Evolutionary conservation across 257 asterid species (phyloP).

Genomic region (Petunia secreta): DNA sequence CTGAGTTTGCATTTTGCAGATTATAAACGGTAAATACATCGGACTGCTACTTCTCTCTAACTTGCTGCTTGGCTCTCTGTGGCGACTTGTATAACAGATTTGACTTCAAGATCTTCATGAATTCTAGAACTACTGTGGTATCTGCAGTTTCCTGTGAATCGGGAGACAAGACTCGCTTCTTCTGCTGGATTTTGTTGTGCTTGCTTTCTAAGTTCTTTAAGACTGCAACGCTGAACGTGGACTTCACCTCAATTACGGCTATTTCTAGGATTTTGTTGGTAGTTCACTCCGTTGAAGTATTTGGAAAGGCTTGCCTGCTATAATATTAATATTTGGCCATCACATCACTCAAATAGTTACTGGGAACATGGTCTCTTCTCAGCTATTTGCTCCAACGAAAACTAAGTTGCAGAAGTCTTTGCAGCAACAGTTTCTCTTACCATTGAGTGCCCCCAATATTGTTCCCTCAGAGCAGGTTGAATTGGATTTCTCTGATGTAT

Average conservation of each 20-base stretch:
- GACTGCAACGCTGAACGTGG: conserved; percentile 32
- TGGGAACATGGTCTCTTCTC: conserved; percentile 37
- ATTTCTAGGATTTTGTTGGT: conserved; percentile 13
- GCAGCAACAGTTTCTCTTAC: conserved; percentile 22
- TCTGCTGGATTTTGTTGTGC: conserved; percentile 63
- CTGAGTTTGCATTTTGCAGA: not conserved
- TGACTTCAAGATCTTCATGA: conserved; percentile 31
- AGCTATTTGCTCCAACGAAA: conserved; percentile 24
- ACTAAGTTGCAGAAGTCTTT: conserved; percentile 31
- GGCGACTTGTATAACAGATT: conserved; percentile 8
- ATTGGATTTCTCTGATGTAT: conserved; percentile 42
- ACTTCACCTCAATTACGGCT: conserved; percentile 22
- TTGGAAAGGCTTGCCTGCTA: conserved; percentile 36
- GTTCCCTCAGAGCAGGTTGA: conserved; percentile 36
- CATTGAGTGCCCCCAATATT: conserved; percentile 28
- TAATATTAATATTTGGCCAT: conserved; percentile 24
- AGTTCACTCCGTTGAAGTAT: conserved; percentile 27
- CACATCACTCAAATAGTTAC: conserved; percentile 25
- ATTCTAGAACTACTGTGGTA: conserved; percentile 32
- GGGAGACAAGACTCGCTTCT: conserved; percentile 60
- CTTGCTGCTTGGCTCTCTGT: not conserved
- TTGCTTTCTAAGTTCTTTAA: conserved; percentile 43
- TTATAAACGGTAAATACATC: not conserved
- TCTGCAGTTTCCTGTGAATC: conserved; percentile 47
- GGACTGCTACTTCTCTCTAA: not conserved